A percentile compares a stretch with the other conserved stretches of the same genome.
Evolutionary conservation across 441 rosid genomes (phyloP).

Genomic region (Corymbia citriodora): DNA sequence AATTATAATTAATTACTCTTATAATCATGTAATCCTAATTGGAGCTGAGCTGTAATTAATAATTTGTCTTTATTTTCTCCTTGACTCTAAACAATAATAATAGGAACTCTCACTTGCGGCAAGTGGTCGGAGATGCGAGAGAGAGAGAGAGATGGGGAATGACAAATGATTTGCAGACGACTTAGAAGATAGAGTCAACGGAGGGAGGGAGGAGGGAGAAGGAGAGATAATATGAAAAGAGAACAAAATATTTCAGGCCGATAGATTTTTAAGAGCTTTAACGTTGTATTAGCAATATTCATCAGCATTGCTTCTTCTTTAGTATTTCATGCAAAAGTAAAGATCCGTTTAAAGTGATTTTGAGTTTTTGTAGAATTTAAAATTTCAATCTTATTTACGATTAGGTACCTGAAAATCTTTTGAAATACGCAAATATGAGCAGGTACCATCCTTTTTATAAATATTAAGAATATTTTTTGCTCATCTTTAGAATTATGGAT

Average conservation of each 20-base stretch:
- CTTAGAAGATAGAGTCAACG: neutral
- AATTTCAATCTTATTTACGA: too few species aligned
- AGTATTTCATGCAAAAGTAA: neutral
- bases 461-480: neutral
- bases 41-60: neutral
- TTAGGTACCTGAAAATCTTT: neutral
- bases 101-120: neutral
- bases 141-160: neutral
- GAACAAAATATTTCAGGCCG: neutral
- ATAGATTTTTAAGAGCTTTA: neutral
- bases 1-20: neutral
- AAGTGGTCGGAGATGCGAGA: neutral
- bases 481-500: neutral
- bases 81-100: neutral
- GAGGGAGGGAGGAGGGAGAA: neutral
- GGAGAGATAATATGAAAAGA: neutral
- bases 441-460: neutral
- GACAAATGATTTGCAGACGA: neutral
- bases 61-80: neutral
- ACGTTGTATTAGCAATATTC: neutral
- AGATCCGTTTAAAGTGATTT: neutral
- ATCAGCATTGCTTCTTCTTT: neutral
- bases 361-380: neutral
- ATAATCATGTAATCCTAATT: neutral
- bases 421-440: neutral